Conservation (phyloP, 1,284 basidiomycete species). For the Sanghuangporus weigelae region DNA sequence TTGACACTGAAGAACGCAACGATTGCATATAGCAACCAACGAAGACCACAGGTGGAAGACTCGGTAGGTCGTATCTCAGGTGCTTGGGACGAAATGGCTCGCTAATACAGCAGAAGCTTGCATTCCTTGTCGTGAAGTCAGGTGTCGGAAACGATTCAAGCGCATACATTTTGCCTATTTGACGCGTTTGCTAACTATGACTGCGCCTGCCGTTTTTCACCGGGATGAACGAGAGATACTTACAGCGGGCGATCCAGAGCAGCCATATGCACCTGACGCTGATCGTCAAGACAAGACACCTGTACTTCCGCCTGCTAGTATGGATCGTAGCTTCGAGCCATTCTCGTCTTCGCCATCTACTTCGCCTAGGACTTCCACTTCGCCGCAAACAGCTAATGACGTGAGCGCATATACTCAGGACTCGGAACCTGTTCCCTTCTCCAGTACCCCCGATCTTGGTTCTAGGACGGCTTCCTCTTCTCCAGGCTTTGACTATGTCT, state of each 20-base stretch:
- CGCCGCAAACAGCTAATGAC: neutral
- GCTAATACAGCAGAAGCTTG: no score
- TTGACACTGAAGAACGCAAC: no score
- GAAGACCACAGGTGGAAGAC: no score
- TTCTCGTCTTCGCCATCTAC: neutral
- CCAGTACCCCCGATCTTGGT: constrained; percentile 15
- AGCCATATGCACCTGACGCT: neutral
- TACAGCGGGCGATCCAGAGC: neutral
- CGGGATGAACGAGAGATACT: neutral
- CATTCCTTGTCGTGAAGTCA: no score
- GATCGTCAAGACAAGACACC: neutral
- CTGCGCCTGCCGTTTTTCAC: neutral
- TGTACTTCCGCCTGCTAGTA: neutral
- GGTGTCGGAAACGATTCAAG: no score
- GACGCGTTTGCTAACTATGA: neutral
- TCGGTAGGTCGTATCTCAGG: no score
- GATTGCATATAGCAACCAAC: no score
- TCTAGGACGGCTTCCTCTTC: constrained; percentile 1
- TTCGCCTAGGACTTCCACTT: neutral
- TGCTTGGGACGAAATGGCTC: no score
- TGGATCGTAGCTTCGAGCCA: neutral
- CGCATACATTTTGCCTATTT: no score
- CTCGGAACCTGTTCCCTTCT: constrained; percentile 6
- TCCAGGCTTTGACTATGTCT: neutral
- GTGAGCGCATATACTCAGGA: neutral